A percentile compares a stretch with the other conserved stretches of the same genome.
phyloP scores from a whole-genome alignment of 257 asterid genomes.

The Lycium barbarum region DNA sequence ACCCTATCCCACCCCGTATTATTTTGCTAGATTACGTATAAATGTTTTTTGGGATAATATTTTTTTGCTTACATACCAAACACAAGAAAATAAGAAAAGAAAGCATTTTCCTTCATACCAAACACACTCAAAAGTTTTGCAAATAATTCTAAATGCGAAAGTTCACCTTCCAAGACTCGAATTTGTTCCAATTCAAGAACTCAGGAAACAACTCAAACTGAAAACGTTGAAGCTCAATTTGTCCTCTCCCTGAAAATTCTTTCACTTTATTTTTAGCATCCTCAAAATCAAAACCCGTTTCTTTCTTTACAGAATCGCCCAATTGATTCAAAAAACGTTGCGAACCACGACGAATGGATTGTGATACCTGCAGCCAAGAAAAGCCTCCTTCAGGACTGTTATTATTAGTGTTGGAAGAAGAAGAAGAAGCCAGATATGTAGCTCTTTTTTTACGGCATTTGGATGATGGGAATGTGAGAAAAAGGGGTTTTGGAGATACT shows the following conservation, averaged over 20 bases:
- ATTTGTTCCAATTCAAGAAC: conserved; percentile 77
- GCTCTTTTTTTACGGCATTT: conserved; percentile 40
- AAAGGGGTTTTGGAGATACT: conserved; percentile 21
- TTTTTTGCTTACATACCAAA: no score
- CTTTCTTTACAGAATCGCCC: conserved; percentile 74
- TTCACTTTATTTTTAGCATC: conserved; percentile 44
- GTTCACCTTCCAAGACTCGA: conserved; percentile 93
- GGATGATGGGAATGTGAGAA: conserved; percentile 28
- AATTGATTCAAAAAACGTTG: conserved; percentile 63
- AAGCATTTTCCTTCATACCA: no score
- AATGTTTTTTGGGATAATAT: no score
- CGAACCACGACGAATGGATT: conserved; percentile 67
- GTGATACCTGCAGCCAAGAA: conserved; percentile 73
- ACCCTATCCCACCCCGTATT: no score
- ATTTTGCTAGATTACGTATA: no score
- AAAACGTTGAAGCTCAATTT: conserved; percentile 48
- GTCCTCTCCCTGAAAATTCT: conserved; percentile 37
- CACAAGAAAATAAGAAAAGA: no score
- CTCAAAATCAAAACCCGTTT: conserved; percentile 67
- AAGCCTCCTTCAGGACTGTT: conserved; percentile 63
- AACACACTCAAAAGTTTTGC: no score
- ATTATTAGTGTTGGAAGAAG: conserved; percentile 42
- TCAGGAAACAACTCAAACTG: conserved; percentile 64
- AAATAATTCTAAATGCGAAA: background rate
- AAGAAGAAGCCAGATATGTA: conserved; percentile 59